These are phyloP conservation scores for Picea abies DNA, from an alignment of 83 land plant genomes.

Conservation along the genomic window DNA sequence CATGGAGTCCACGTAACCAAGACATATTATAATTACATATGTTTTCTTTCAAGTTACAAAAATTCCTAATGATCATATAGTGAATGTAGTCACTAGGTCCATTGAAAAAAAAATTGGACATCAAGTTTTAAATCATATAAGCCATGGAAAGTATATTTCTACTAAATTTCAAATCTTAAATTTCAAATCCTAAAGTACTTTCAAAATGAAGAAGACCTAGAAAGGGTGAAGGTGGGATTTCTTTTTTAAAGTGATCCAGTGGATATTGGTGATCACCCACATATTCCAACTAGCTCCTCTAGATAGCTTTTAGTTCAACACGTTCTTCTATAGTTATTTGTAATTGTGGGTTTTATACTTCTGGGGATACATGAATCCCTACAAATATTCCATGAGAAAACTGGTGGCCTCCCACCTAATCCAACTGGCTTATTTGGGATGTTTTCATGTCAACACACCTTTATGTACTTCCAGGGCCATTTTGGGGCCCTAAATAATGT, in stretches of 20 bases:
- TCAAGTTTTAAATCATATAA: conserved; percentile 53
- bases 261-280: no score
- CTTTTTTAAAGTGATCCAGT: conserved; percentile 20
- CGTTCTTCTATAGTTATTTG: no score
- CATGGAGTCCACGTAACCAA: conserved; percentile 43
- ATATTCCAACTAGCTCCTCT: no score
- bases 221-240: conserved; percentile 42
- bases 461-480: no score
- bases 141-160: conserved; percentile 47
- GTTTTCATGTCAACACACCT: no score
- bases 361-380: no score
- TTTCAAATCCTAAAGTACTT: conserved; percentile 70
- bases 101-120: conserved; percentile 67
- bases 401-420: no score
- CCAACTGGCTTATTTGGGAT: no score
- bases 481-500: no score
- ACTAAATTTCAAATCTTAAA: conserved; percentile 61
- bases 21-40: conserved; percentile 75
- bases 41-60: conserved; percentile 61
- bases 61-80: conserved; percentile 21
- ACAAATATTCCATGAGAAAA: no score
- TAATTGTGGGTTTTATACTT: no score
- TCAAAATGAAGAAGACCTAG: conserved; percentile 21
- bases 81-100: conserved; percentile 50
- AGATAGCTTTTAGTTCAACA: no score